phyloP scores from a whole-genome alignment of 495 filamentous ascomycete genomes.

The Physcia stellaris region DNA sequence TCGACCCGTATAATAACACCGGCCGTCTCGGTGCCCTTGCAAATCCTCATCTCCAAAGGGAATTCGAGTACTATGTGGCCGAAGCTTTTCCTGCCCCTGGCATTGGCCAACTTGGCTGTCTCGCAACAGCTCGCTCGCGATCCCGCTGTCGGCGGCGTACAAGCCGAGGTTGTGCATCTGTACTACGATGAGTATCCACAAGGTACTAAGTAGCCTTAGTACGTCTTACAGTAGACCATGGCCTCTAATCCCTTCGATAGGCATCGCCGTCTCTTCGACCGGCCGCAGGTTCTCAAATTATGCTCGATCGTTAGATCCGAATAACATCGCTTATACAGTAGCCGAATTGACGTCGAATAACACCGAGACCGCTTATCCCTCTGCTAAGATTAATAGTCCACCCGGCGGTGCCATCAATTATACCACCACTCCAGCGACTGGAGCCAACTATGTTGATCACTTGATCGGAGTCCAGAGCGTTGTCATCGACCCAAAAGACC shows the following conservation, averaged over 20 bases:
- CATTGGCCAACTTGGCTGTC: not conserved
- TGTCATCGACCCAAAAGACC: conserved; percentile 29
- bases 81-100: not conserved
- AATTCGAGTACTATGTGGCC: not conserved
- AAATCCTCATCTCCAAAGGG: no score
- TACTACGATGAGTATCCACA: conserved; percentile 18
- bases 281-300: conserved; percentile 34
- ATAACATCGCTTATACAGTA: conserved; percentile 29
- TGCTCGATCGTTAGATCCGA: conserved; percentile 26
- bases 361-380: conserved; percentile 28
- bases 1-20: no score
- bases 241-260: conserved; percentile 10
- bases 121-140: conserved; percentile 11
- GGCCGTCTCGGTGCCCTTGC: no score
- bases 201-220: no score
- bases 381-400: conserved; percentile 25
- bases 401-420: conserved; percentile 33
- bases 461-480: conserved; percentile 32
- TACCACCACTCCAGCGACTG: conserved; percentile 24
- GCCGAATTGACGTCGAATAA: conserved; percentile 26
- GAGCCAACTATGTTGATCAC: conserved; percentile 27
- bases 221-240: not conserved
- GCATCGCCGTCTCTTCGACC: conserved; percentile 28
- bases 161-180: conserved; percentile 14
- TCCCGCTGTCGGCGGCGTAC: conserved; percentile 5